Conservation (phyloP, 1,284 basidiomycete genomes). For the Pholiota adiposa region DNA sequence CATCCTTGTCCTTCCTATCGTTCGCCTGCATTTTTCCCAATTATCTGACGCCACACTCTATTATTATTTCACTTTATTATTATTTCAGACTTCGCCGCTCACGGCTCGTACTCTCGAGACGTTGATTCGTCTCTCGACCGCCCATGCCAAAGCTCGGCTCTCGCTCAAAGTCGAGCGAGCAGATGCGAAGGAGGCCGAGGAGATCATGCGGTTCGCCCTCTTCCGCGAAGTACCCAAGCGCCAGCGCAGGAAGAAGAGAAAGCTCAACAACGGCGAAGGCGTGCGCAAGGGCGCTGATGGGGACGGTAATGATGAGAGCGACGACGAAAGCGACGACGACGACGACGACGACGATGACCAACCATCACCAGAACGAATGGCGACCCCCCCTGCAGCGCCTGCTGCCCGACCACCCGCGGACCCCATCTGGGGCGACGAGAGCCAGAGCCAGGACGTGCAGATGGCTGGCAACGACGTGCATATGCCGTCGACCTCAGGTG, state of each 20-base stretch:
- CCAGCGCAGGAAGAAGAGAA: constrained; percentile 79
- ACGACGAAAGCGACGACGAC: constrained; percentile 45
- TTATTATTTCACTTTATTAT: constrained; percentile 25
- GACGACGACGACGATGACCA: constrained; percentile 52
- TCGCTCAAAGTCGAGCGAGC: constrained; percentile 84
- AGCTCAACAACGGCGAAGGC: constrained; percentile 68
- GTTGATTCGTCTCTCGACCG: constrained; percentile 96
- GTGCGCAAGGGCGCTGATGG: constrained; percentile 53
- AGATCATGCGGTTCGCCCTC: constrained; percentile 95
- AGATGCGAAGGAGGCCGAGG: constrained; percentile 92
- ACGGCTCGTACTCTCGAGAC: constrained; percentile 99
- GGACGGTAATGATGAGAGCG: constrained; percentile 53
- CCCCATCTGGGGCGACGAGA: constrained; percentile 63
- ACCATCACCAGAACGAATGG: constrained; percentile 52
- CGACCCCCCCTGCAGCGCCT: constrained; percentile 38
- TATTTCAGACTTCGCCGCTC: constrained; percentile 86
- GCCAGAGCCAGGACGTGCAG: constrained; percentile 66
- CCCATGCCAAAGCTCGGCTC: constrained; percentile 95
- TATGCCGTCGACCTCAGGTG: constrained; percentile 7
- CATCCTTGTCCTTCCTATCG: background rate
- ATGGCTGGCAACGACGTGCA: constrained; percentile 55
- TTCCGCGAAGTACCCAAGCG: constrained; percentile 96
- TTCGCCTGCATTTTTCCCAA: background rate
- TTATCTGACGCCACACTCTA: constrained; percentile 13
- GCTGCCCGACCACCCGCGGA: constrained; percentile 44